phyloP scores from a whole-genome alignment of 1,284 basidiomycete species.

The Ceratobasidium theobromae region DNA sequence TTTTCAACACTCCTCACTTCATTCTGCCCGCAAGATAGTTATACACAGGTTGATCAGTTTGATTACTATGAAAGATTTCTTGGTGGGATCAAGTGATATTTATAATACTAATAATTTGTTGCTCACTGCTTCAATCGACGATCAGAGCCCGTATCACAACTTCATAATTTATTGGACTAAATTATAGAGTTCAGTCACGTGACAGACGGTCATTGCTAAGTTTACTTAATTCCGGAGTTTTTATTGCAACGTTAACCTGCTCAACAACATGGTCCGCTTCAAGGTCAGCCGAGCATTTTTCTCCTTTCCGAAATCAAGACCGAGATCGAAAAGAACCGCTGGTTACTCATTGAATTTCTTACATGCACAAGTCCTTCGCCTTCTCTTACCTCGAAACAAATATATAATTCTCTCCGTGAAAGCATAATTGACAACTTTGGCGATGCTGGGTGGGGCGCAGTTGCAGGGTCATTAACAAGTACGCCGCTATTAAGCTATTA shows the following conservation, averaged over 20 bases:
- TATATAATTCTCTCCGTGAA: slow-evolving; percentile 66
- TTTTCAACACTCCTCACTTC: neutral
- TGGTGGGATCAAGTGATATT: no score
- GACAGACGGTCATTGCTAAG: neutral
- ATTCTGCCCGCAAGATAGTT: no score
- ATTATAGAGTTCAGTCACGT: neutral
- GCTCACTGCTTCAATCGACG: no score
- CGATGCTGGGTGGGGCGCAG: slow-evolving; percentile 75
- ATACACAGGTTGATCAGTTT: no score
- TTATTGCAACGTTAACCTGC: neutral
- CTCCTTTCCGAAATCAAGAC: neutral
- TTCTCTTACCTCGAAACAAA: slow-evolving; percentile 56
- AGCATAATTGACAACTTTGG: slow-evolving; percentile 73
- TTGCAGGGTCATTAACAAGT: slow-evolving; percentile 68
- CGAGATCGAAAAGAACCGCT: slow-evolving; percentile 60
- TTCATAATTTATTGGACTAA: no score
- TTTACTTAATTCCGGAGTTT: neutral
- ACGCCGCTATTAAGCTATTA: slow-evolving; percentile 34
- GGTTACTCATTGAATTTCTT: slow-evolving; percentile 75
- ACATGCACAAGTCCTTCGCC: slow-evolving; percentile 42
- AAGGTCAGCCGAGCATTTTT: slow-evolving; percentile 47
- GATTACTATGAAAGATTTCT: no score
- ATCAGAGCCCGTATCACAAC: no score
- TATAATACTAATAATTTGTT: no score
- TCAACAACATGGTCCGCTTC: slow-evolving; percentile 58